These are phyloP conservation scores for Glebionis coronaria DNA, from an alignment of 129 eudicot species.

Conservation along the genomic window DNA sequence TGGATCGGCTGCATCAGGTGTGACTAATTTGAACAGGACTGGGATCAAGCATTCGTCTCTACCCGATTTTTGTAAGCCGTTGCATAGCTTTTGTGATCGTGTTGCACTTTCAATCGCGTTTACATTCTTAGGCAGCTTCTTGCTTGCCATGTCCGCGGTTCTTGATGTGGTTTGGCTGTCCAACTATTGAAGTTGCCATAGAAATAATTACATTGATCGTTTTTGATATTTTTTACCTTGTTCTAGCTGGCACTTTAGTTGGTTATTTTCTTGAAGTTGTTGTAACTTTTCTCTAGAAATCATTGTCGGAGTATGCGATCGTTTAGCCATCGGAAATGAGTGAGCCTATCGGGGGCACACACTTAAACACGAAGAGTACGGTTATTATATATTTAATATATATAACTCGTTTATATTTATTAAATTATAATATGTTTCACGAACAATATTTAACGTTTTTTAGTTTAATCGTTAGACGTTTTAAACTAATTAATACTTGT, in stretches of 20 bases:
- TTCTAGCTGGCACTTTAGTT: background rate
- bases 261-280: background rate
- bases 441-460: too few species aligned
- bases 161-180: conserved; percentile 79
- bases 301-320: too few species aligned
- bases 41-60: conserved; percentile 79
- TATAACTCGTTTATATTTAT: too few species aligned
- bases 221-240: background rate
- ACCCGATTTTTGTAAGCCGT: conserved; percentile 84
- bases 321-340: too few species aligned
- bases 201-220: background rate
- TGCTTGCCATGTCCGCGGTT: conserved; percentile 35
- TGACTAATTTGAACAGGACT: conserved; percentile 70
- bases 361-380: too few species aligned
- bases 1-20: conserved; percentile 94
- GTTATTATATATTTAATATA: too few species aligned
- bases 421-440: too few species aligned
- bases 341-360: too few species aligned
- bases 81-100: conserved; percentile 63
- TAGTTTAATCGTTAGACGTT: too few species aligned
- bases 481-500: too few species aligned
- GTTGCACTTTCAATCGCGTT: conserved; percentile 73
- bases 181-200: conserved; percentile 20
- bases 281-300: background rate
- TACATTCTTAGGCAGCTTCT: conserved; percentile 58